Conservation (phyloP, 1,139 yeast species). For the Sugiyamaella sp. region DNA sequence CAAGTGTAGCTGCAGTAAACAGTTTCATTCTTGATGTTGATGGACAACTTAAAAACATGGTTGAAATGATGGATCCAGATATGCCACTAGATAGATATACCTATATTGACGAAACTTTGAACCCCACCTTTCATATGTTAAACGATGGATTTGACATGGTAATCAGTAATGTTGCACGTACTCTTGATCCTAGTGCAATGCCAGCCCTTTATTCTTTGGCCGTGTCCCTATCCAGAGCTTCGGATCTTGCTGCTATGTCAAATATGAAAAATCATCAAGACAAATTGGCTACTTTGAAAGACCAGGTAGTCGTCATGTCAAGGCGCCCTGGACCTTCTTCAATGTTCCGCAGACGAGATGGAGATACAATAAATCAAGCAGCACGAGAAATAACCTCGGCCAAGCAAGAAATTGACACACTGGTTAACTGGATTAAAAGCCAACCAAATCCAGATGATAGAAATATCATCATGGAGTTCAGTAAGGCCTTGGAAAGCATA, state of each 20-base stretch:
- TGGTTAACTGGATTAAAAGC: conserved; percentile 26
- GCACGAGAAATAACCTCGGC: conserved; percentile 25
- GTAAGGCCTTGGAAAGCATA: conserved; percentile 39
- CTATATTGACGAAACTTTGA: conserved; percentile 34
- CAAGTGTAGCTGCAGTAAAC: conserved; percentile 35
- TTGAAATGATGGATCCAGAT: conserved; percentile 34
- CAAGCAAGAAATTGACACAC: conserved; percentile 31
- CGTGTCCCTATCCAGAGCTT: conserved; percentile 29
- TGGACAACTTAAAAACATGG: conserved; percentile 40
- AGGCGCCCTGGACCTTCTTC: conserved; percentile 13
- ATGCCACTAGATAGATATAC: conserved; percentile 31
- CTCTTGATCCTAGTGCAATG: conserved; percentile 29
- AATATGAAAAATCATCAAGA: conserved; percentile 22
- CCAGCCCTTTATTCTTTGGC: conserved; percentile 32
- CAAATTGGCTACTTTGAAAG: conserved; percentile 19
- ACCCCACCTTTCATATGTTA: conserved; percentile 39
- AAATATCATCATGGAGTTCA: conserved; percentile 31
- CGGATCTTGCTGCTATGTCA: conserved; percentile 27
- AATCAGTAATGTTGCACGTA: conserved; percentile 38
- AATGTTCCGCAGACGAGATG: conserved; percentile 11
- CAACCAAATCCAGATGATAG: conserved; percentile 33
- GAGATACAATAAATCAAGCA: conserved; percentile 10
- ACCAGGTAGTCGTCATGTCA: conserved; percentile 19
- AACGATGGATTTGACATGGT: conserved; percentile 42
- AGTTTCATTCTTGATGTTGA: conserved; percentile 40